Percentiles rank a stretch among this genome's conserved stretches.
Conservation (phyloP, 306 rosid genomes). For the Castanospermum australe region DNA sequence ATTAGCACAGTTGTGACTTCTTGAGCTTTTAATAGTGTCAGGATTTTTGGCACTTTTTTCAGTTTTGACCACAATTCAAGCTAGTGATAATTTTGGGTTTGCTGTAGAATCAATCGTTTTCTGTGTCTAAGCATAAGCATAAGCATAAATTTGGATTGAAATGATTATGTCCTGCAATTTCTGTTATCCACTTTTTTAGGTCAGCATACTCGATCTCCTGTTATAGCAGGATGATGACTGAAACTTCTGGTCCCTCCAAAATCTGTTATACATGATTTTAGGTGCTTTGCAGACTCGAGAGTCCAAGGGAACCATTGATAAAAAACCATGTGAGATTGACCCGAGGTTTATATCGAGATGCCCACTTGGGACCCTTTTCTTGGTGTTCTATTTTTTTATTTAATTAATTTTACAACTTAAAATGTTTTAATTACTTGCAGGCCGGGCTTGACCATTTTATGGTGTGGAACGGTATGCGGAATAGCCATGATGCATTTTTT, state of each 20-base stretch:
- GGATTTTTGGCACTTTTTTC: conserved; percentile 30
- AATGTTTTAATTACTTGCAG: neutral
- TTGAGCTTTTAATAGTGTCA: conserved; percentile 29
- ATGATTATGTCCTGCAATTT: conserved; percentile 9
- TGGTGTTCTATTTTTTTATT: neutral
- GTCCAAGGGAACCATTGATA: neutral
- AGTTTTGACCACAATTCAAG: conserved; percentile 48
- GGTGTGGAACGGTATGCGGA: neutral
- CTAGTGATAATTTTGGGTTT: conserved; percentile 39
- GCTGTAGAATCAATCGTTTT: conserved; percentile 29
- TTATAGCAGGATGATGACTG: neutral
- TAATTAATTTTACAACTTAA: neutral
- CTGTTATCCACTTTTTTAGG: conserved; percentile 16
- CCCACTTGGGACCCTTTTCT: neutral
- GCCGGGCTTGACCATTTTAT: neutral
- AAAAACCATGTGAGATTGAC: neutral
- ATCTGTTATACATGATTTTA: neutral
- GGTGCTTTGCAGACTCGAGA: neutral
- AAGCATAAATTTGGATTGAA: conserved; percentile 35
- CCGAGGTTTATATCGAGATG: neutral
- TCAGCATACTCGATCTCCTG: conserved; percentile 4
- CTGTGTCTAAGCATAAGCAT: conserved; percentile 24
- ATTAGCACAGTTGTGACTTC: conserved; percentile 34
- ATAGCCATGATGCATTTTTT: neutral
- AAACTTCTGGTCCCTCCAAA: neutral